Base-by-base conservation (phyloP, 768 basidiomycete genomes). In the Phlebiopsis gigantea region DNA sequence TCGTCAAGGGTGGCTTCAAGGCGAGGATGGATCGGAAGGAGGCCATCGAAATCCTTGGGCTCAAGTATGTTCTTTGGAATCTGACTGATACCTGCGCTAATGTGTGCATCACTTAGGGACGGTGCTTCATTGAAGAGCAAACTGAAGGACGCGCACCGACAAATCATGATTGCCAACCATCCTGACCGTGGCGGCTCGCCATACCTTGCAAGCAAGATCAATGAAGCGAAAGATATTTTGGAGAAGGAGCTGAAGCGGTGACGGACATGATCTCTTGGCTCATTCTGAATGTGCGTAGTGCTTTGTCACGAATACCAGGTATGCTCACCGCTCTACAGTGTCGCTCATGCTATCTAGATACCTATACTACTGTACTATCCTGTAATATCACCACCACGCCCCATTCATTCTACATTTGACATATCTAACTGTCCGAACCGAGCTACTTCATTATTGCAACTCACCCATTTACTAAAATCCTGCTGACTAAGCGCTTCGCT, bases 151-250 rank as follows among this genome's bases (percentile, higher is more conserved):
- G 94, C 97, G 0, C 97, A 99, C 73, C 85, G 96, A 55, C 83
- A 88, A 34, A 90, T 99, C 63, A 99, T 99, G 97, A 80, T 98
- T 50, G 90, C 93, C 26, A 99, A 99, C 73, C 97, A 99, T 74
- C 97, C 97, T 10, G 97, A 99, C 77, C 81, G 97, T 59, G 97
- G 97, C 30, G 97, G 97, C 28, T 91, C 94, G n/a, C 97, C 97
- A 6, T 99, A 98, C 72, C 75, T 98, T 49, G 95, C 97, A 12
- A 94, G 93, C 66, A 98, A 99, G 79, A 96, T 98, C 60, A 99
- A 99, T 72, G 97, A 99, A 68, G 97, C 96, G 0, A 98, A 97
- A 69, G 96, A 93, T 65, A 62, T 96, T 56, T 71, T 97, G 46
- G 94, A 97, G 30, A 91, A 88, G n/a, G 85, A 87, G 50, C 79